A percentile compares a stretch with the other conserved stretches of the same genome.
These are phyloP conservation scores for Xerocomus spinulosus DNA, from an alignment of 768 basidiomycete species.

Conservation along the genomic window DNA sequence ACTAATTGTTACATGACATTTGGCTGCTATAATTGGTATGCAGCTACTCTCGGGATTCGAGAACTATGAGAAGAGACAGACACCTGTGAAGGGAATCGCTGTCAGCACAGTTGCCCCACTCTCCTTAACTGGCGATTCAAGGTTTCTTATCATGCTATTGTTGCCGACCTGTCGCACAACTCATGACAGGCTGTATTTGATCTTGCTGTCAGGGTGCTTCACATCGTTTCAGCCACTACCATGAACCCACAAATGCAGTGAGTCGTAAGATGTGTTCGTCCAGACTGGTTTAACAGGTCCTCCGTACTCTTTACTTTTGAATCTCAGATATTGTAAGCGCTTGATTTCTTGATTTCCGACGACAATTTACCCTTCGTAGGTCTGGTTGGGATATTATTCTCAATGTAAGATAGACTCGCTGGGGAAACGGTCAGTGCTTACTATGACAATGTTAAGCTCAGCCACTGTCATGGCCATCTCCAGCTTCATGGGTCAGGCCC, in stretches of 20 bases:
- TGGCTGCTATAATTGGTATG: too few species aligned
- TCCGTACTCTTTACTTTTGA: too few species aligned
- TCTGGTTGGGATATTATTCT: constrained; percentile 18
- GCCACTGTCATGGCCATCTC: constrained; percentile 16
- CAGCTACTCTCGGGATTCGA: too few species aligned
- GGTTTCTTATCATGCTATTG: background rate
- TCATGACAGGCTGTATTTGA: background rate
- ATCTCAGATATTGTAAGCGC: constrained; percentile 17
- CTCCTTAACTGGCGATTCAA: background rate
- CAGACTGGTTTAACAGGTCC: too few species aligned
- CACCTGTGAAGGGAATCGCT: too few species aligned
- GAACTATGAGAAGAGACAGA: too few species aligned
- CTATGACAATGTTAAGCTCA: constrained; percentile 9
- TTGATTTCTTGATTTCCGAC: background rate
- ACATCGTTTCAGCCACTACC: background rate
- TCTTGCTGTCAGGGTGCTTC: background rate
- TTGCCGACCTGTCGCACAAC: background rate
- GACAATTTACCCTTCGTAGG: constrained; percentile 3
- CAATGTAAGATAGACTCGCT: constrained; percentile 9
- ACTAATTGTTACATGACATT: too few species aligned
- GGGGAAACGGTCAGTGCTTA: background rate
- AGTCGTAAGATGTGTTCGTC: constrained; percentile 3
- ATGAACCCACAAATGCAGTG: constrained; percentile 17
- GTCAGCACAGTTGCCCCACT: background rate
- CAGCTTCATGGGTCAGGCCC: constrained; percentile 1